Base-by-base conservation (phyloP, 805 yeast species). In the Kuraishia cidri region DNA sequence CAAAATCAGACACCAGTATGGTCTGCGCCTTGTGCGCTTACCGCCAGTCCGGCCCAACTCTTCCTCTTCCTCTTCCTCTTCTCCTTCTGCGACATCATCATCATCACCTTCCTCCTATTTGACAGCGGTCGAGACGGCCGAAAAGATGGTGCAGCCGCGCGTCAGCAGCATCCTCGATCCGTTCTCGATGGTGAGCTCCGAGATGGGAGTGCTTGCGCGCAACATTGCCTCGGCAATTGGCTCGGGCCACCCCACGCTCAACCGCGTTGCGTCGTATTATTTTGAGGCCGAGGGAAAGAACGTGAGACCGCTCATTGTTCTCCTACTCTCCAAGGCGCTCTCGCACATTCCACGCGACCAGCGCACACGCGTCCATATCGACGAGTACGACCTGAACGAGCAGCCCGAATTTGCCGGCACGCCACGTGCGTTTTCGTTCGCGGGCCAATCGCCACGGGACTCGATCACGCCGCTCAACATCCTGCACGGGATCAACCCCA, bases 201-300 rank as follows among this genome's bases (percentile, higher is more conserved):
- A 90, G 49, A 90, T 90, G 98, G 77, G 87, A 15, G 76, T 75
- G 23, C 59, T 90, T 47, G 96, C 95, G 18, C 74, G 73, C 48
- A 86, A 87, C 50, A 92, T 90, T 40, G 94, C 95, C 30, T 62
- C 69, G 13, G 65, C 92, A 34, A 79, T 90, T 37, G 97, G 97
- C 2, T 79, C 94, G 0, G 95, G 96, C 2, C 96, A 90, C 50
- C 96, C 97, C 1, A 79, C 92, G 8, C 66, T 90, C 39, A 88
- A 90, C 58, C 69, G 94, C 43, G 95, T 90, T 4, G 79, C 95
- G n/a, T 75, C 86, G 23, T 92, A 92, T 60, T 92, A 92, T 60
- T 92, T 92, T 46, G 95, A 88, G 57, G 84, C 92, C 13, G 95
- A 90, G 51, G 97, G 98, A 5, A 92, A 92, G 56, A 94, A 88